Base-by-base conservation (phyloP, 2,329 filamentous ascomycete species). In the Claviceps pusilla region DNA sequence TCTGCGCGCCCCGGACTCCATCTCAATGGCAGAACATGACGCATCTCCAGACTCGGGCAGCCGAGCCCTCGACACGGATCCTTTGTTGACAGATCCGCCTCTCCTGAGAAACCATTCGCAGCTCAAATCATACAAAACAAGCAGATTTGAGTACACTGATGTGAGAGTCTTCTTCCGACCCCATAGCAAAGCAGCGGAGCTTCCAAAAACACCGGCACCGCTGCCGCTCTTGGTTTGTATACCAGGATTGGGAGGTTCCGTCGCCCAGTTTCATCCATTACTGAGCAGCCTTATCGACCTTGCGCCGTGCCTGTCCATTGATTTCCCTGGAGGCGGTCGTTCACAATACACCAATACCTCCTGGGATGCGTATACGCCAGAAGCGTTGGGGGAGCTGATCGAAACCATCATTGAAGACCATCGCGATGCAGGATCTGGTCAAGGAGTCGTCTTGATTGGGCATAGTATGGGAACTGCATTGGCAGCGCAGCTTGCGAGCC, bases 401-500 rank as follows among this genome's bases (percentile, higher is more conserved):
- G 83, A 83, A 55, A 76, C 74, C 1, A 79, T 89, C 37, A 89
- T 97, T 56, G 78, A 88, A 43, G 76, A 82, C 48, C 80, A 91
- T 63, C 80, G 85, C 45, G 82, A 87, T 59, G 77, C 76, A 47
- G 74, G 79, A 41, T 71, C 75, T 19, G 74, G 73, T 1, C 89
- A 95, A 66, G 79, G 82, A 3, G 78, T 95, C 14, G 77, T 96
- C 24, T 68, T 96, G 35, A 80, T 97, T 56, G 89, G 84, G 1
- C 93, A 98, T 64, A 95, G 89, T 65, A 86, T 96, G 80, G 93
- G 93, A 7, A 89, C 86, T 56, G 86, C 86, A 3, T 72, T 96
- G 24, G 81, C 84, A 6, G 83, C 87, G 31, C 72, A 84, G 16
- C 72, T 97, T 52, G 84, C 88, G 10, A 73, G 68, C 60, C 64